Evolutionary conservation across 2,329 filamentous ascomycete species (phyloP).

Genomic region (Neofusicoccum laricinum): DNA sequence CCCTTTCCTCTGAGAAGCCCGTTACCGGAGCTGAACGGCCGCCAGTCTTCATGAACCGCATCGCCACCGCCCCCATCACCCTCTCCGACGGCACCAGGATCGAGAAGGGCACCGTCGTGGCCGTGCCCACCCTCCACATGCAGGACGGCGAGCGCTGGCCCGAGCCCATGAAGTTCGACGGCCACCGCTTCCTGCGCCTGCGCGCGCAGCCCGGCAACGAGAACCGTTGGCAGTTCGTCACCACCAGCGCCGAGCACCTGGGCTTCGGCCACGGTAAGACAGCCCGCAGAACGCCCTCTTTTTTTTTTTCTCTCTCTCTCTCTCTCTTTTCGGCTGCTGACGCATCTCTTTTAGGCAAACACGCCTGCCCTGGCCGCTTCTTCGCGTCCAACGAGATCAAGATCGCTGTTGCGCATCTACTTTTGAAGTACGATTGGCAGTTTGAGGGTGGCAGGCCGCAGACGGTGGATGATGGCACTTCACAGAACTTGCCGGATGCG

Average conservation of each 20-base stretch:
- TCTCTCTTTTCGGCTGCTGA: too few relatives aligned
- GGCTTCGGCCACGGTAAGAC: constrained; percentile 20
- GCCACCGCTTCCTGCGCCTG: constrained; percentile 19
- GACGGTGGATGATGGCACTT: not conserved
- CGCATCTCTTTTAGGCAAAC: not conserved
- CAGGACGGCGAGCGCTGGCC: constrained; percentile 16
- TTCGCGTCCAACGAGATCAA: constrained; percentile 21
- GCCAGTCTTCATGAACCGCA: constrained; percentile 11
- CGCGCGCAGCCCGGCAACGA: constrained; percentile 16
- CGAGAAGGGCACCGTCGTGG: constrained; percentile 20
- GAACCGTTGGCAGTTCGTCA: constrained; percentile 19
- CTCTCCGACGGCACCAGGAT: constrained; percentile 29
- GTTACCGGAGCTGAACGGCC: constrained; percentile 6
- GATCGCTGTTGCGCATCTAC: constrained; percentile 16
- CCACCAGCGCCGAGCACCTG: constrained; percentile 21
- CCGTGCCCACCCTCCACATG: constrained; percentile 16
- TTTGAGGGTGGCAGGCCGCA: not conserved
- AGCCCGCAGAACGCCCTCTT: too few relatives aligned
- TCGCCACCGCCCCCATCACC: constrained; percentile 19
- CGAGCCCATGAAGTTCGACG: constrained; percentile 3
- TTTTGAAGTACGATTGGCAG: constrained; percentile 19
- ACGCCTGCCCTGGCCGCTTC: constrained; percentile 20
- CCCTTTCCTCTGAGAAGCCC: not conserved
- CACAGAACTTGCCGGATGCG: not conserved
- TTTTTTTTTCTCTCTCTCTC: too few relatives aligned